Percentiles rank a stretch among this genome's conserved stretches.
phyloP scores from a whole-genome alignment of 2,329 filamentous ascomycete species.

The Monilinia polystroma region DNA sequence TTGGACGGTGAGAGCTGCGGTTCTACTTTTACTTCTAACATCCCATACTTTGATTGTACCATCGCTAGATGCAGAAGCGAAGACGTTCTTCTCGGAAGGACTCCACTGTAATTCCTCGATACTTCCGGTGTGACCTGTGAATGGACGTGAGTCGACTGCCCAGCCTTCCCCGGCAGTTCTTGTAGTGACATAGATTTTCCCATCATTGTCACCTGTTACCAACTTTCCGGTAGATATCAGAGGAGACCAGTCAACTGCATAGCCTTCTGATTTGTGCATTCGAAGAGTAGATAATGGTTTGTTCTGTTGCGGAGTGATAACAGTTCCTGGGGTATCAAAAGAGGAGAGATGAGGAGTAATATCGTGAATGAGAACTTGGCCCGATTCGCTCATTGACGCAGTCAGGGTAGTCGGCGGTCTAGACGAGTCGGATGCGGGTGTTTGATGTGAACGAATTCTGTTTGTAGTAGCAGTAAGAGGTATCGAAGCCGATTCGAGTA shows the following conservation, averaged over 20 bases:
- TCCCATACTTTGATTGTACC: constrained; percentile 97
- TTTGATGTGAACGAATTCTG: constrained; percentile 84
- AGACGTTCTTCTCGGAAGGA: constrained; percentile 87
- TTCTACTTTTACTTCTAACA: constrained; percentile 82
- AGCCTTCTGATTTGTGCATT: constrained; percentile 91
- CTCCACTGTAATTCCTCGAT: constrained; percentile 98
- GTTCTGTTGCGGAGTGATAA: constrained; percentile 77
- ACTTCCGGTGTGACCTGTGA: constrained; percentile 78
- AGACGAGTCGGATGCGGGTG: constrained; percentile 67
- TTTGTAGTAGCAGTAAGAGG: constrained; percentile 87
- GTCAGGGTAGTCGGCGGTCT: constrained; percentile 78
- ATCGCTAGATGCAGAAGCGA: constrained; percentile 90
- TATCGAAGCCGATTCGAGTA: constrained; percentile 89
- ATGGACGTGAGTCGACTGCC: constrained; percentile 80
- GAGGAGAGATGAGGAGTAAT: constrained; percentile 84
- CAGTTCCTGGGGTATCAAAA: constrained; percentile 84
- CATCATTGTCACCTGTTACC: constrained; percentile 86
- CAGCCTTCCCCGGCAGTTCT: constrained; percentile 85
- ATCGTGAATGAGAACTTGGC: constrained; percentile 88
- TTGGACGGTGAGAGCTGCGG: constrained; percentile 82
- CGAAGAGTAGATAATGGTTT: constrained; percentile 85
- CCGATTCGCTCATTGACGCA: constrained; percentile 88
- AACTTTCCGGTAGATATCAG: constrained; percentile 78
- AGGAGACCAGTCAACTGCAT: constrained; percentile 96
- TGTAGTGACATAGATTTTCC: constrained; percentile 84